Percentiles rank a stretch among this genome's conserved stretches.
Conservation (phyloP, 176 grass and related monocot genomes). For the Bolboschoenus planiculmis region DNA sequence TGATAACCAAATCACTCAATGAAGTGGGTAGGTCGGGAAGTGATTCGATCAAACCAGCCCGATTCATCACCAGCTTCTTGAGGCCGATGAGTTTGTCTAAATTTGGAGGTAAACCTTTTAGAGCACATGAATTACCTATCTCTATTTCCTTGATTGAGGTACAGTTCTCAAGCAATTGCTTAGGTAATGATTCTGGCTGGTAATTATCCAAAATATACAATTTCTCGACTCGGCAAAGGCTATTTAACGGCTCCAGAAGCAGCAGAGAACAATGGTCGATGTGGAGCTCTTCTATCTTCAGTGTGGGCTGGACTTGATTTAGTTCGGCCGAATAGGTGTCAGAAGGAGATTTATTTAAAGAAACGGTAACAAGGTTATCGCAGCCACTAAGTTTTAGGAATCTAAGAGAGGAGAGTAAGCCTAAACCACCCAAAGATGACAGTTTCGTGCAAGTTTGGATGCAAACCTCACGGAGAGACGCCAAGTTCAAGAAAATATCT, state of each 20-base stretch:
- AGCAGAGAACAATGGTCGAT: neutral
- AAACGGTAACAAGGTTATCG: neutral
- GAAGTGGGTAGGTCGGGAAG: slow-evolving; percentile 1
- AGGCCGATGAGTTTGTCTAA: neutral
- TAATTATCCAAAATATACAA: neutral
- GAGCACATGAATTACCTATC: neutral
- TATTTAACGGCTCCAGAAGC: neutral
- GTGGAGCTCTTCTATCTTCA: neutral
- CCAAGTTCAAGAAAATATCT: slow-evolving; percentile 6
- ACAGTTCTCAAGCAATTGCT: neutral
- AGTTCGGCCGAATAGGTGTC: neutral
- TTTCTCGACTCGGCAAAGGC: neutral
- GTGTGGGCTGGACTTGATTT: neutral
- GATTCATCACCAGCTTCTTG: neutral
- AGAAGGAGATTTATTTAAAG: neutral
- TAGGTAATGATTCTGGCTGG: neutral
- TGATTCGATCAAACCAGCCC: neutral
- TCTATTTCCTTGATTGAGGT: neutral
- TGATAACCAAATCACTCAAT: slow-evolving; percentile 20
- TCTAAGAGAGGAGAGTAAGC: neutral
- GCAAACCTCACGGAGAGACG: neutral
- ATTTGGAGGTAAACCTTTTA: neutral
- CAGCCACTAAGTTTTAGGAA: neutral
- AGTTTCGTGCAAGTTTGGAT: slow-evolving; percentile 1
- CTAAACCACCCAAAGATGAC: neutral